phyloP scores from a whole-genome alignment of 371 early-diverging fungal species.

The Dichotomocladium elegans region DNA sequence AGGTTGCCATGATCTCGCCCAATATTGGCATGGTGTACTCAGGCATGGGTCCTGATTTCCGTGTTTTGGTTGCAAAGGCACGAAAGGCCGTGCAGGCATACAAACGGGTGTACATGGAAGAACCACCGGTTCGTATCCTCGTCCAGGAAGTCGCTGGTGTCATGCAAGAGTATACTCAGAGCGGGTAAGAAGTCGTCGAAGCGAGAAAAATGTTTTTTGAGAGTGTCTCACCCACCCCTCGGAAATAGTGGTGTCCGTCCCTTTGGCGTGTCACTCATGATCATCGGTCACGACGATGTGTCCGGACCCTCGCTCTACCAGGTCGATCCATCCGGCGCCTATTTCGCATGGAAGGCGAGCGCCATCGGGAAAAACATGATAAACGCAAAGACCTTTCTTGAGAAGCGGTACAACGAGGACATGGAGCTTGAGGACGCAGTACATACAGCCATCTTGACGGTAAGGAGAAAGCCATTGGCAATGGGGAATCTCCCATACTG shows the following conservation, averaged over 20 bases:
- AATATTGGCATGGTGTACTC: constrained; percentile 97
- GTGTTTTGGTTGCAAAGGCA: constrained; percentile 92
- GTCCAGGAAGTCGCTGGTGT: constrained; percentile 95
- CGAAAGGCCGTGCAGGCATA: constrained; percentile 96
- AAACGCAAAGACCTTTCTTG: constrained; percentile 97
- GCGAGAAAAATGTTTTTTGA: neutral
- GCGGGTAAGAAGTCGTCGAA: constrained; percentile 64
- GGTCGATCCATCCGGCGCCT: constrained; percentile 98
- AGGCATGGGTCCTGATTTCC: constrained; percentile 98
- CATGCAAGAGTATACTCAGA: constrained; percentile 99
- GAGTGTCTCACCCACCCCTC: neutral
- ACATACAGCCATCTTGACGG: constrained; percentile 95
- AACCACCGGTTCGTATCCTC: constrained; percentile 90
- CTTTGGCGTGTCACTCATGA: constrained; percentile 96
- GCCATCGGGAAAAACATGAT: constrained; percentile 99
- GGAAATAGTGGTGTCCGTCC: constrained; percentile 96
- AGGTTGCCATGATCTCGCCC: constrained; percentile 85
- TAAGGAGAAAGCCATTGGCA: constrained; percentile 15
- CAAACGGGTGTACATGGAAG: constrained; percentile 89
- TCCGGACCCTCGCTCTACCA: constrained; percentile 93
- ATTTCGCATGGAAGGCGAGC: constrained; percentile 97
- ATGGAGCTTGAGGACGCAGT: constrained; percentile 98
- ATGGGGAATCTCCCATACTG: neutral
- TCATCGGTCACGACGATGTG: constrained; percentile 92
- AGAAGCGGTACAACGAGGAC: constrained; percentile 92